Base-by-base conservation (phyloP, 2,329 filamentous ascomycete species). In the Fusarium sp. region DNA sequence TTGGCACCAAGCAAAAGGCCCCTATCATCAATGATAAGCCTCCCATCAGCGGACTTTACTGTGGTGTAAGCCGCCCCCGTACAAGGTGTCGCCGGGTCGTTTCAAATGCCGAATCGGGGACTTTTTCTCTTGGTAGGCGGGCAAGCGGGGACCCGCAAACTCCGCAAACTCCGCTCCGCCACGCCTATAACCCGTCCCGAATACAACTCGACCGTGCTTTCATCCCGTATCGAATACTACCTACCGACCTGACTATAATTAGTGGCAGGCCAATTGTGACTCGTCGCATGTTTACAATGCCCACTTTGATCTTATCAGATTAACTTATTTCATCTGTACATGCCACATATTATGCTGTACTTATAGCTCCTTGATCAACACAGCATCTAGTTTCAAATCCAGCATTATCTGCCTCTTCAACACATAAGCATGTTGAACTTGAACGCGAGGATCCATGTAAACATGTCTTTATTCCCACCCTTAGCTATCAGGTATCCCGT, bases 111-210 rank as follows among this genome's bases (percentile, higher is more conserved):
- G 48, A 52, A 59, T 61, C 52, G 59, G 58, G 49, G 40, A 46
- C 35, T 58, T 51, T 51, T 29, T 15, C 10, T 43, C 32, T 22
- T n/a, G n/a, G n/a, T n/a, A n/a, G n/a, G n/a, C n/a, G n/a, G n/a
- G n/a, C n/a, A 3, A 26, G 22, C 56, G 43, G 56, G 42, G 49
- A 22, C 31, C 58, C 32, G 39, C 51, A 70, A 70, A 70, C 57
- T 70, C 69, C 67, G 68, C 71, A 73, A 19, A 72, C 47, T 73
- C 72, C 72, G 71, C 49, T 67, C 65, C 67, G 70, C 71, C 58
- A 19, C 19, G 26, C 50, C 43, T 11, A 15, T 39, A 29, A 19
- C 13, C 39, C 53, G 38, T 46, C 43, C 34, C 41, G 26, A 32
- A 24, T n/a, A 15, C 19, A 59, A 60, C 56, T 64, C 19, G 3